Base-by-base conservation (phyloP, 2,329 filamentous ascomycete genomes). In the Cladosporium sp. region DNA sequence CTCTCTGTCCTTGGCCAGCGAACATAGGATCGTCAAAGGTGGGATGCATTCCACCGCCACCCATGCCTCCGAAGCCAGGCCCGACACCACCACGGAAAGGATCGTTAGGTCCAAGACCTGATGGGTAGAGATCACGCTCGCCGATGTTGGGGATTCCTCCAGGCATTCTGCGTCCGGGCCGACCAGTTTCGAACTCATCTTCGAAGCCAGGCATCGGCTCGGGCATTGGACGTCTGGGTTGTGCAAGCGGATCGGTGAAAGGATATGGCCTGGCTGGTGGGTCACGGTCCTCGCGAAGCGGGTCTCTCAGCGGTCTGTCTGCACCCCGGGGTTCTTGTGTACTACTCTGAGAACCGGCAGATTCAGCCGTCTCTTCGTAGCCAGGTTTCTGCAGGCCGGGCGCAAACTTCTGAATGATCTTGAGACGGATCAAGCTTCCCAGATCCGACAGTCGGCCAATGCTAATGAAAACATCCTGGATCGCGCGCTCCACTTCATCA, bases 11-110 rank as follows among this genome's bases (percentile, higher is more conserved):
- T 1, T 81, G 78, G 1, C 82, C 83, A 7, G 84, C 85, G 75
- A 97, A 97, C 57, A 97, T 78, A 7, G 92, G 92, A 74, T 98
- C 93, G 72, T 97, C 92, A 76, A 97, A 95, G 0, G 93, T 96
- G 0, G 95, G 95, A 78, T 97, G 91, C 95, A 99, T 99, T 0
- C 95, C 95, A 14, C 90, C 88, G 12, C 85, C 85, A 23, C 88
- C 85, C 16, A 87, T 86, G 0, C 70, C 68, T 23, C 61, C 8
- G 5, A 88, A 78, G 0, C 86, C 84, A 52, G 79, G 79, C n/a
- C 86, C 80, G 57, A 84, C 82, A 33, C 86, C 86, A 7, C 88
- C 86, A 35, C 91, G 82, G 3, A 97, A 79, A 14, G 94, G 93
- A 77, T 97, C 93, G 72, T 93, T 83, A 0, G 93, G 93, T 0